These are phyloP conservation scores for Cryptococcus sp. DNA, from an alignment of 1,284 basidiomycete species.

Conservation along the genomic window DNA sequence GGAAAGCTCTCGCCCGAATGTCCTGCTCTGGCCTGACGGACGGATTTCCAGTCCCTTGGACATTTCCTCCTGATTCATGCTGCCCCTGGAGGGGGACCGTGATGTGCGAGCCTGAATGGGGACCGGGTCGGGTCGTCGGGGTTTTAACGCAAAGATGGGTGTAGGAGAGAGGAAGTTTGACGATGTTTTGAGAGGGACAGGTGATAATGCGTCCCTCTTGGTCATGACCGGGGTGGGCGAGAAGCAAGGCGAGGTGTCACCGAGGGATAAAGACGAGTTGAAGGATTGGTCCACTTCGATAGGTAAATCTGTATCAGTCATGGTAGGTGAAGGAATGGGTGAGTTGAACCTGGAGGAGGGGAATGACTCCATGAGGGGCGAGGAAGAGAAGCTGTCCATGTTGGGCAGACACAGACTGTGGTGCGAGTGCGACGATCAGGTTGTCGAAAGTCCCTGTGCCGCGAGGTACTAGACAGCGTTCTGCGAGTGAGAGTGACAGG, in stretches of 20 bases:
- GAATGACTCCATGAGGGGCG: slow-evolving; percentile 46
- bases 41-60: slow-evolving; percentile 5
- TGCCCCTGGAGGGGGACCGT: slow-evolving; percentile 11
- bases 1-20: slow-evolving; percentile 46
- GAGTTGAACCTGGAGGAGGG: slow-evolving; percentile 37
- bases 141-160: slow-evolving; percentile 25
- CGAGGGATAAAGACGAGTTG: slow-evolving; percentile 52
- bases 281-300: slow-evolving; percentile 53
- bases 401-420: slow-evolving; percentile 12
- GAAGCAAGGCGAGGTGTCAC: slow-evolving; percentile 29
- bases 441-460: background rate
- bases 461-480: background rate
- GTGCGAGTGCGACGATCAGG: background rate
- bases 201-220: slow-evolving; percentile 13
- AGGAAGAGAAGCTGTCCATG: slow-evolving; percentile 47
- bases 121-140: slow-evolving; percentile 36
- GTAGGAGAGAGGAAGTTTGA: slow-evolving; percentile 28
- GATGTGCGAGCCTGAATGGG: slow-evolving; percentile 23
- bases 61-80: slow-evolving; percentile 10
- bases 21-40: slow-evolving; percentile 18
- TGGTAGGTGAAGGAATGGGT: slow-evolving; percentile 43
- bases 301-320: slow-evolving; percentile 48
- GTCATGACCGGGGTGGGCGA: slow-evolving; percentile 25
- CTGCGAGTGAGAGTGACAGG: background rate
- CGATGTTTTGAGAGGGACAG: slow-evolving; percentile 4